phyloP scores from a whole-genome alignment of 2,329 filamentous ascomycete genomes.

The Diaporthe amygdali region DNA sequence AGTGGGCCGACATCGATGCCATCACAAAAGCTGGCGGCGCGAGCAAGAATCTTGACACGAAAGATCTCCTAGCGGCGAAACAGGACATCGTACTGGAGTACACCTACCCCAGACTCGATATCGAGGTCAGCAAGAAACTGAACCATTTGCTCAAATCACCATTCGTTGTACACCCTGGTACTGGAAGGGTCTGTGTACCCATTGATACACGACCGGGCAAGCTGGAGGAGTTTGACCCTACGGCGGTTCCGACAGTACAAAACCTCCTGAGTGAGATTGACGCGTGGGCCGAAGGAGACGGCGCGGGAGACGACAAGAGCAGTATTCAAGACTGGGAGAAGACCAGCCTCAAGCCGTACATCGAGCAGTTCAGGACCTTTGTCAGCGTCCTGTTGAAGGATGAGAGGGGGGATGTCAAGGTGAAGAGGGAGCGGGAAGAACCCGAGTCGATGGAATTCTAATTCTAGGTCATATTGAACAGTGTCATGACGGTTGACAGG shows the following conservation, averaged over 20 bases:
- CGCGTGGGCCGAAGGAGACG: slow-evolving; percentile 64
- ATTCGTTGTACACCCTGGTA: slow-evolving; percentile 95
- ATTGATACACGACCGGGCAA: slow-evolving; percentile 70
- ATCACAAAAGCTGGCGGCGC: slow-evolving; percentile 77
- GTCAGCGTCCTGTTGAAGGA: slow-evolving; percentile 82
- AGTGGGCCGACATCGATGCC: slow-evolving; percentile 94
- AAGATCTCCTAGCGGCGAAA: slow-evolving; percentile 83
- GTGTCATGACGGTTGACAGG: neutral
- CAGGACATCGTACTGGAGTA: slow-evolving; percentile 97
- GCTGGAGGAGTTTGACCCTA: slow-evolving; percentile 84
- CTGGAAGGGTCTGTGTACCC: slow-evolving; percentile 92
- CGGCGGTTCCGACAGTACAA: slow-evolving; percentile 87
- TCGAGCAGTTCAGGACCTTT: slow-evolving; percentile 87
- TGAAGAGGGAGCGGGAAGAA: slow-evolving; percentile 63
- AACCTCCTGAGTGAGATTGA: slow-evolving; percentile 86
- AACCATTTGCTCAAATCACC: slow-evolving; percentile 98
- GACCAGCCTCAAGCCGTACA: slow-evolving; percentile 90
- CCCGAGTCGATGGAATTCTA: slow-evolving; percentile 59
- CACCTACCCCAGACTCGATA: slow-evolving; percentile 95
- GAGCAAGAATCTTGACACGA: slow-evolving; percentile 73
- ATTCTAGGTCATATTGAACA: slow-evolving; percentile 18
- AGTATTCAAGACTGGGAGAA: slow-evolving; percentile 88
- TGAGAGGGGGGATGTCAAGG: slow-evolving; percentile 56
- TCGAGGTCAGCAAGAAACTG: slow-evolving; percentile 95
- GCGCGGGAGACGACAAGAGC: slow-evolving; percentile 43